These are phyloP conservation scores for Jaminaea rosea DNA, from an alignment of 1,284 basidiomycete species.

Conservation along the genomic window DNA sequence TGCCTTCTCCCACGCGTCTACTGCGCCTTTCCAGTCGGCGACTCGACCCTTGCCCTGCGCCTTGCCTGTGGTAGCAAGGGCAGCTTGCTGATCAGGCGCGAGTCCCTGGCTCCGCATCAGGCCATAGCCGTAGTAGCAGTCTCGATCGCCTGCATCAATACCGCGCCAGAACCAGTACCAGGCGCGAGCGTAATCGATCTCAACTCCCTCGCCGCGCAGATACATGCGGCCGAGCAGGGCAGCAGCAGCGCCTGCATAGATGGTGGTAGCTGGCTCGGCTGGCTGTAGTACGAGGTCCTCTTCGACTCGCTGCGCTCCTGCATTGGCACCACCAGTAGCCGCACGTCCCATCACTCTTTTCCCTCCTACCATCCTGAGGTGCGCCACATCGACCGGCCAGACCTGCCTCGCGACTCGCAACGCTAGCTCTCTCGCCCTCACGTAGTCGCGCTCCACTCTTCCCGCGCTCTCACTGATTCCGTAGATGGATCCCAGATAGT, in stretches of 20 bases:
- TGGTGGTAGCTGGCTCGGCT: slow-evolving; percentile 16
- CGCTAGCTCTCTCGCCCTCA: slow-evolving; percentile 21
- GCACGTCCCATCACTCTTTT: not conserved
- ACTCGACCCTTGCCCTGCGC: not conserved
- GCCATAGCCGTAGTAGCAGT: slow-evolving; percentile 79
- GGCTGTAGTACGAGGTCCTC: slow-evolving; percentile 25
- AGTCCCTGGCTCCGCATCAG: slow-evolving; percentile 48
- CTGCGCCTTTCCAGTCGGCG: not conserved
- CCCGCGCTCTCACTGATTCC: slow-evolving; percentile 34
- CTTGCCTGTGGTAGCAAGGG: too few relatives aligned
- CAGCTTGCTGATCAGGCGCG: not conserved
- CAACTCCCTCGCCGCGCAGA: slow-evolving; percentile 82
- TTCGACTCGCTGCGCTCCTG: slow-evolving; percentile 4
- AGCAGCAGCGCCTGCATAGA: slow-evolving; percentile 27
- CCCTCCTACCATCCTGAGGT: not conserved
- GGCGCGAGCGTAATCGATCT: slow-evolving; percentile 65
- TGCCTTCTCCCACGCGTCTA: not conserved
- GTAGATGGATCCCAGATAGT: slow-evolving; percentile 41
- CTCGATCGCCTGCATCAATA: slow-evolving; percentile 59
- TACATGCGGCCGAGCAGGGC: slow-evolving; percentile 73
- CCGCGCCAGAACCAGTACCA: slow-evolving; percentile 92
- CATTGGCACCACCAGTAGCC: not conserved
- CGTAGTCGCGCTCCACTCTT: slow-evolving; percentile 29
- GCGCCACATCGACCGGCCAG: slow-evolving; percentile 33
- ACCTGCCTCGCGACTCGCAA: slow-evolving; percentile 22